Evolutionary conservation across 2,329 filamentous ascomycete genomes (phyloP).

Genomic region (Cladorrhinum sp.): DNA sequence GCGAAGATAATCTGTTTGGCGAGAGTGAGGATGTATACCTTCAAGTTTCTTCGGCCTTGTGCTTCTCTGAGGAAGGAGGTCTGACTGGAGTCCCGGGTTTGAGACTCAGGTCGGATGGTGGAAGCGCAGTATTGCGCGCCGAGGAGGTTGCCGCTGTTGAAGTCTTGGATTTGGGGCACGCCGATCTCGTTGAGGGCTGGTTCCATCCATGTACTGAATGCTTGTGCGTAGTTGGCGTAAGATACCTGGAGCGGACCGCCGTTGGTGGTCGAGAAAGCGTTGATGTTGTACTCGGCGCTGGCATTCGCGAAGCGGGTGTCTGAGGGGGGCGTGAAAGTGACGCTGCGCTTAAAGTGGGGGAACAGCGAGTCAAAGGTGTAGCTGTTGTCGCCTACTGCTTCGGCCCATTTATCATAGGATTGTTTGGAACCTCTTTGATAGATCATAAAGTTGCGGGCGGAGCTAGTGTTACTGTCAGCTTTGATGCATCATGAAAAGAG

Average conservation of each 20-base stretch:
- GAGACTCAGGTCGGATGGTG: conserved; percentile 31
- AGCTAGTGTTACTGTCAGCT: not conserved
- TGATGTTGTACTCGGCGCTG: conserved; percentile 28
- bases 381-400: conserved; percentile 31
- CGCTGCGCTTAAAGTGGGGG: conserved; percentile 34
- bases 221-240: conserved; percentile 28
- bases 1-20: conserved; percentile 47
- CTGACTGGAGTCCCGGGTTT: conserved; percentile 36
- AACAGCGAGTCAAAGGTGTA: conserved; percentile 27
- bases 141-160: conserved; percentile 41
- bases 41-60: conserved; percentile 30
- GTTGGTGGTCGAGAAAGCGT: conserved; percentile 25
- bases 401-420: conserved; percentile 33
- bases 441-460: conserved; percentile 31
- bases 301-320: conserved; percentile 24
- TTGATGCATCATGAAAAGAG: not conserved
- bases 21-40: conserved; percentile 40
- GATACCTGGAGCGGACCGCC: conserved; percentile 30
- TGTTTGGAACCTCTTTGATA: conserved; percentile 29
- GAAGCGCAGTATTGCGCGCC: conserved; percentile 35
- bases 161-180: conserved; percentile 35
- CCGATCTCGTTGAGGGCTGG: conserved; percentile 40
- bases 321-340: conserved; percentile 32
- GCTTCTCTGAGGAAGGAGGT: conserved; percentile 35
- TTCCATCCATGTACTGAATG: conserved; percentile 26